Base-by-base conservation (phyloP, 176 grass and related monocot genomes). In the Carex pumila region DNA sequence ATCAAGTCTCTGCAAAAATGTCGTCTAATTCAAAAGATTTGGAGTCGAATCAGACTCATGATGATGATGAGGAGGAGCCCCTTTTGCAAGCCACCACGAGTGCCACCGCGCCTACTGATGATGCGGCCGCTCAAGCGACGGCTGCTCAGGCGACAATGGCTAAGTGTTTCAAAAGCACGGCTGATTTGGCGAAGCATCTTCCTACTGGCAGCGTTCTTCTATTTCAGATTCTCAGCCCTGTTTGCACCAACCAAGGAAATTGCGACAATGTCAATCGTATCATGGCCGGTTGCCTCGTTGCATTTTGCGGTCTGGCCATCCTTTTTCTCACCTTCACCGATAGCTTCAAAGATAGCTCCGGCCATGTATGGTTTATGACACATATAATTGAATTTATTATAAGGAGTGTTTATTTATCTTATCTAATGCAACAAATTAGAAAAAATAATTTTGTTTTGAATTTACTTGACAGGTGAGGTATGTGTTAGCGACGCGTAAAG, bases 151-250 rank as follows among this genome's bases (percentile, higher is more conserved):
- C 82, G 14, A 12, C 89, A 0, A 49, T 88, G 15, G 80, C 86
- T 11, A 91, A 76, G 73, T 80, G 80, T 30, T 76, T 91, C 73
- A 82, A 71, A 76, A 91, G 89, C 90, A 88, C 89, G 1, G 87
- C 95, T 2, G 87, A 94, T 87, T 91, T 98, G 15, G 92, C 91
- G 6, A 98, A 90, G 84, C 90, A 89, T 91, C 91, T 95, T n/a
- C 92, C 92, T 0, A 98, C 92, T 0, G 92, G 95, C 56, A 90
- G 91, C 7, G 89, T 93, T 7, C 92, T 98, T 31, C 86, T 91
- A 36, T 98, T 98, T 85, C 87, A 92, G 50, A 39, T 98, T 79
- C 91, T 95, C n/a, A 87, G 91, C 69, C 95, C 92, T 9, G 64
- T 90, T 76, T 83, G 93, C 88, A 93, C 89, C 30, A 86, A 88